Percentiles rank a stretch among this genome's conserved stretches.
These are phyloP conservation scores for Scleroderma citrinum DNA, from an alignment of 768 basidiomycete species.

Conservation along the genomic window DNA sequence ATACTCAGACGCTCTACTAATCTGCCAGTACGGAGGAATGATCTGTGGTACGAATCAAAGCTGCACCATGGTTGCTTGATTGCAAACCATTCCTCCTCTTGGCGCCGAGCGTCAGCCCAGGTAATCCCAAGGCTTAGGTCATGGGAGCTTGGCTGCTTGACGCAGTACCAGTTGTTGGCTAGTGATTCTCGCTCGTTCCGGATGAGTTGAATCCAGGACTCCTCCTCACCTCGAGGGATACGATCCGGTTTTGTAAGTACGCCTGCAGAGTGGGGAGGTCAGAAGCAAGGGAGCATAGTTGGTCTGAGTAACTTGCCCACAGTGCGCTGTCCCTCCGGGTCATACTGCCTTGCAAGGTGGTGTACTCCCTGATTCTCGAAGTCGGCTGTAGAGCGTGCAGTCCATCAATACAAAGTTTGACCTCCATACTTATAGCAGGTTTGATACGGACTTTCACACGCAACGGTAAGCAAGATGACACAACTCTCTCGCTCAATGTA, in stretches of 20 bases:
- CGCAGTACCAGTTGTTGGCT: conserved; percentile 39
- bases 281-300: background rate
- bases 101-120: conserved; percentile 25
- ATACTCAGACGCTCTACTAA: conserved; percentile 53
- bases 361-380: conserved; percentile 55
- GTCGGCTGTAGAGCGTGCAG: conserved; percentile 35
- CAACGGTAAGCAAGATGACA: conserved; percentile 46
- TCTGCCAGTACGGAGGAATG: conserved; percentile 49
- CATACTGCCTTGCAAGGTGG: conserved; percentile 39
- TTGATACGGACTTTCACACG: conserved; percentile 39
- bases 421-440: conserved; percentile 21
- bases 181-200: conserved; percentile 36
- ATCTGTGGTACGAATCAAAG: conserved; percentile 44
- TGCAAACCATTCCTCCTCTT: conserved; percentile 32
- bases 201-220: conserved; percentile 40
- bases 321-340: conserved; percentile 44
- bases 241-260: conserved; percentile 55
- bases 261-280: conserved; percentile 25
- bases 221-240: conserved; percentile 31
- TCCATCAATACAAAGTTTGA: background rate
- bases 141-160: conserved; percentile 36
- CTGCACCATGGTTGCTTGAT: conserved; percentile 32
- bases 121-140: conserved; percentile 29
- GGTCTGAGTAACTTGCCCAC: conserved; percentile 35
- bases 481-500: conserved; percentile 43